phyloP scores from a whole-genome alignment of 1,139 yeast genomes.

The Zhuliangozyma parablackwelliae region DNA sequence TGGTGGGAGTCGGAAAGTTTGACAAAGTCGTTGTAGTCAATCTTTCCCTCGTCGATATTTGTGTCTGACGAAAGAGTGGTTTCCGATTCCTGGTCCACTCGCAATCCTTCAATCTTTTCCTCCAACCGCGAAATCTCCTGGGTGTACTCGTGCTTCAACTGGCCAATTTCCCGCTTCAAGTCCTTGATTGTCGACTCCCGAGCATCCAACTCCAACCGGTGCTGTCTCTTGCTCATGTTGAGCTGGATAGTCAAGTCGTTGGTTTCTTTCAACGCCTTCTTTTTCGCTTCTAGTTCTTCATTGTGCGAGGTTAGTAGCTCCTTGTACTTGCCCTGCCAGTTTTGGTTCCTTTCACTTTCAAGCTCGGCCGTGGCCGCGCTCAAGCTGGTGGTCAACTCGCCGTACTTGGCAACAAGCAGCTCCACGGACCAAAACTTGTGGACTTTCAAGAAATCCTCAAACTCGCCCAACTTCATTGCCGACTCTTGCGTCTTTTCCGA shows the following conservation, averaged over 20 bases:
- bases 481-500: constrained; percentile 29
- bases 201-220: constrained; percentile 27
- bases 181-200: constrained; percentile 24
- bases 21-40: constrained; percentile 32
- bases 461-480: constrained; percentile 23
- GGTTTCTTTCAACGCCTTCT: constrained; percentile 27
- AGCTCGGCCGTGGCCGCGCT: constrained; percentile 15
- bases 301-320: constrained; percentile 32
- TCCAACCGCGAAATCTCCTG: constrained; percentile 49
- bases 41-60: constrained; percentile 8
- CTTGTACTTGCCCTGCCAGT: constrained; percentile 37
- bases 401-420: constrained; percentile 20
- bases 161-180: constrained; percentile 23
- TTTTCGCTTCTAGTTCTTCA: constrained; percentile 26
- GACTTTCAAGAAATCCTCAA: constrained; percentile 28
- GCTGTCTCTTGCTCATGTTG: constrained; percentile 37
- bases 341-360: constrained; percentile 18
- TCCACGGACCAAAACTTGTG: constrained; percentile 24
- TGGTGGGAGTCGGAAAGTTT: constrained; percentile 38
- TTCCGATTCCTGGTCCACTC: constrained; percentile 23
- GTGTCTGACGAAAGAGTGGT: constrained; percentile 3
- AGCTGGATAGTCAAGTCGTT: constrained; percentile 38
- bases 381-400: constrained; percentile 12
- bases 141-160: constrained; percentile 33
- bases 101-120: constrained; percentile 41